These are phyloP conservation scores for Hypoxylon rickii DNA, from an alignment of 495 filamentous ascomycete genomes.

Conservation along the genomic window DNA sequence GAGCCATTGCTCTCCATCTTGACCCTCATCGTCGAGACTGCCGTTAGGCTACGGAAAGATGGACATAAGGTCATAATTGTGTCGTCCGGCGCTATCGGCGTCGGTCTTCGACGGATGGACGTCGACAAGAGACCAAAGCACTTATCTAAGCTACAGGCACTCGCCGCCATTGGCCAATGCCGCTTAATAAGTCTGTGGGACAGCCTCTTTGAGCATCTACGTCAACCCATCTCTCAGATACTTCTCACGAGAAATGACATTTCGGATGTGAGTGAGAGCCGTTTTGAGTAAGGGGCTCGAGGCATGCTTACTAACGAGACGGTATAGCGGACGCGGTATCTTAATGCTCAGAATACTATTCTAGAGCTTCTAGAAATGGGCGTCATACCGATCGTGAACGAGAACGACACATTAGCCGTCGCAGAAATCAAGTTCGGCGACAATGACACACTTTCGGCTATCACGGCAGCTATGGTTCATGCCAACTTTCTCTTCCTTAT, in stretches of 20 bases:
- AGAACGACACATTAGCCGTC: conserved; percentile 96
- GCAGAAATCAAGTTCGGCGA: conserved; percentile 99
- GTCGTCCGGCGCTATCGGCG: conserved; percentile 94
- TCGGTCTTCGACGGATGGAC: conserved; percentile 87
- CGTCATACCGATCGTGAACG: conserved; percentile 97
- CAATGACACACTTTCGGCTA: conserved; percentile 95
- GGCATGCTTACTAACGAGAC: conserved; percentile 1
- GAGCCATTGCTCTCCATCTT: conserved; percentile 92
- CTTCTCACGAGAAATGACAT: conserved; percentile 96
- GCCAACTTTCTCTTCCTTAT: conserved; percentile 97
- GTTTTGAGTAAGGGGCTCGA: neutral
- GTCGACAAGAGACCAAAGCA: conserved; percentile 87
- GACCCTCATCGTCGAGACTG: conserved; percentile 89
- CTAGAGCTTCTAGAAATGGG: conserved; percentile 89
- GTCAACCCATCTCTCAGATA: conserved; percentile 91
- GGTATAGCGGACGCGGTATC: conserved; percentile 81
- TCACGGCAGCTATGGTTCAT: conserved; percentile 96
- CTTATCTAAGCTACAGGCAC: conserved; percentile 83
- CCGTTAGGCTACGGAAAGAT: conserved; percentile 80
- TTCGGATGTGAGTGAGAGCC: conserved; percentile 72
- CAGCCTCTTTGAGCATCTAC: conserved; percentile 81
- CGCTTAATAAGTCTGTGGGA: conserved; percentile 96
- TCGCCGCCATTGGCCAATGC: conserved; percentile 96
- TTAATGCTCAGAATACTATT: conserved; percentile 95
- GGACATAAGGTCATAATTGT: conserved; percentile 94